Base-by-base conservation (phyloP, 352 stramenopile species). In the Elongisporangium prolatum region DNA sequence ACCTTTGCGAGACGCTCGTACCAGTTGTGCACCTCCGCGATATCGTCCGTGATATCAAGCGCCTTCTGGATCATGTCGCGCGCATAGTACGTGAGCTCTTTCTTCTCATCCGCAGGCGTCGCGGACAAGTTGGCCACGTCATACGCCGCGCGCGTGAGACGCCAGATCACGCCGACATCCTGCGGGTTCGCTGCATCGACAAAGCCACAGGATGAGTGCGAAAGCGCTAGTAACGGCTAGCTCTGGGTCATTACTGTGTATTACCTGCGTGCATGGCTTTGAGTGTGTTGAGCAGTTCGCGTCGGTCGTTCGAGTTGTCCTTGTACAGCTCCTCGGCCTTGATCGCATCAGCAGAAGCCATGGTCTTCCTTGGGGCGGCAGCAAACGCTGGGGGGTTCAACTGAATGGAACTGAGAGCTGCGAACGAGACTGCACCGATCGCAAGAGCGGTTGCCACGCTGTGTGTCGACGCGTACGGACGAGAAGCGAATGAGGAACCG, bases 241-340 rank as follows among this genome's bases (percentile, higher is more conserved):
- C n/a, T n/a, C n/a, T n/a, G n/a, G n/a, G n/a, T n/a, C n/a, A n/a
- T n/a, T n/a, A 16, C 21, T 20, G 60, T 57, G 34, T 52, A n/a
- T n/a, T n/a, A 76, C 67, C 64, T 34, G 70, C 69, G 50, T 91
- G 71, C 61, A 82, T 77, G 50, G 72, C 70, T 57, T 86, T 74
- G 55, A 95, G 69, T 40, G 84, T 74, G 18, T 73, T 58, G 20
- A 91, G 72, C 44, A 93, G 69, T 64, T 87, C 71, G 38, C 71
- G 80, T 24, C 86, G 86, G 63, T 91, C 79, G 63, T 91, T 90
- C 21, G 53, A 60, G 47, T 77, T 77, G 71, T 91, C 74, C 57
- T 89, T 83, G 68, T 91, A 95, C 55, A 89, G 75, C 62, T 95
- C 86, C 60, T 95, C 84, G 14, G 84, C 82, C 50, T 83, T 73